phyloP scores from a whole-genome alignment of 192 early-diverging fungal genomes.

The Powellomyces hirtus region DNA sequence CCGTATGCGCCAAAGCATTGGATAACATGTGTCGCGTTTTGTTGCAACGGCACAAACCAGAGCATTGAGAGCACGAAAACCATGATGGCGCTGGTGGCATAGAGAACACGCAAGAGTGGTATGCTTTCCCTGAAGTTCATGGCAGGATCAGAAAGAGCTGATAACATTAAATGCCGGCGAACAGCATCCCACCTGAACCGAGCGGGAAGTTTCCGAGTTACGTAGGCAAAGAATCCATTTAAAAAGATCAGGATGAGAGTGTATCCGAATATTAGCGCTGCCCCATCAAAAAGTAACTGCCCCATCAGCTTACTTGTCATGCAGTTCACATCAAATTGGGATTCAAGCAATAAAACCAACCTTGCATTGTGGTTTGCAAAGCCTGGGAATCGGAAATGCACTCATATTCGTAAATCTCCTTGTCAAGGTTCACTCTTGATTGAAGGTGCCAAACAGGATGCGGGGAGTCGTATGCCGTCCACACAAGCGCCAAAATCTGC shows the following conservation, averaged over 20 bases:
- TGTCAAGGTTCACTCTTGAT: neutral
- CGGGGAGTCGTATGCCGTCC: constrained; percentile 7
- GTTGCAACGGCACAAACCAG: neutral
- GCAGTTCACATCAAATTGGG: neutral
- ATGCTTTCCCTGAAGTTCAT: constrained; percentile 15
- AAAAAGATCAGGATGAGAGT: neutral
- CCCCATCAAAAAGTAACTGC: neutral
- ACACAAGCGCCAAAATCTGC: neutral
- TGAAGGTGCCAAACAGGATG: neutral
- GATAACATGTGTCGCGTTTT: neutral
- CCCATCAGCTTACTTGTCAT: no score
- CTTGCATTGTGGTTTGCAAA: neutral
- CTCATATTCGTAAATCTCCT: neutral
- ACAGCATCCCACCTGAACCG: neutral
- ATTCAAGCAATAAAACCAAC: neutral
- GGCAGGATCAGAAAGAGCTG: no score
- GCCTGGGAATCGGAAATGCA: neutral
- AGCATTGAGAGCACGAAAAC: neutral
- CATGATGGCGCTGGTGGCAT: neutral
- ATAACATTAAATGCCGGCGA: no score
- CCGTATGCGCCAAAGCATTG: constrained; percentile 5
- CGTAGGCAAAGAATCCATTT: constrained; percentile 7
- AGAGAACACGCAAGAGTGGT: neutral
- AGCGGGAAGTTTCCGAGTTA: constrained; percentile 11
- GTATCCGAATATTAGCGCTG: neutral